Base-by-base conservation (phyloP, 306 rosid species). In the Trifolium repens region DNA sequence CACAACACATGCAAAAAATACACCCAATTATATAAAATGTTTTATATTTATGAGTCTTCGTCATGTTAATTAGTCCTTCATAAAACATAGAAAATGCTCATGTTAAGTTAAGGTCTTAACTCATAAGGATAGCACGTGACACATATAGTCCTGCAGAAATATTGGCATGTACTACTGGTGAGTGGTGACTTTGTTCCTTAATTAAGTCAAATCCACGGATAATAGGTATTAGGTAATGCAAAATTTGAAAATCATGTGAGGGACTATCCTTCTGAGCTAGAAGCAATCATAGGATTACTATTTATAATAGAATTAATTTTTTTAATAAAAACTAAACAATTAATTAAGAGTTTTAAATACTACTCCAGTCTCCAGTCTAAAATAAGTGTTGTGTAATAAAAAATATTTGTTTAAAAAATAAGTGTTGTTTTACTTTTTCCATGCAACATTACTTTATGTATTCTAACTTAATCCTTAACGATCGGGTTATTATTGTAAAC, bases 61-160 rank as follows among this genome's bases (percentile, higher is more conserved):
- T 14, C 42, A 30, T 61, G 42, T 30, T 30, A 30, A 27, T 14
- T 60, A 24, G 62, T 75, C 69, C 69, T 57, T 65, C 0, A 27
- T 1, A 44, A 54, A 39, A 64, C 75, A 61, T 80, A 53, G 61
- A 69, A 69, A 63, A 49, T 47, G 50, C 17, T 73, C 75, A 34
- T 73, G 63, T 55, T 66, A 57, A 26, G 67, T 30, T 59, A 9
- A 30, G 34, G 34, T 30, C 34, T 3, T 30, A 30, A 4, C 34
- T 30, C 34, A 30, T 30, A 30, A 22, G 65, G 58, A 62, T 43
- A 30, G 69, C 84, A 81, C 53, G 81, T 81, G 84, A 62, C 24
- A 70, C 53, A 50, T 50, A 50, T 44, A 44, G 13, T 42, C 11
- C 47, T 42, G 4, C 13, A 2, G 12, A 9, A 8, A 7, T 40